Conservation (phyloP, 1,284 basidiomycete genomes). For the Volvariella surrecta region DNA sequence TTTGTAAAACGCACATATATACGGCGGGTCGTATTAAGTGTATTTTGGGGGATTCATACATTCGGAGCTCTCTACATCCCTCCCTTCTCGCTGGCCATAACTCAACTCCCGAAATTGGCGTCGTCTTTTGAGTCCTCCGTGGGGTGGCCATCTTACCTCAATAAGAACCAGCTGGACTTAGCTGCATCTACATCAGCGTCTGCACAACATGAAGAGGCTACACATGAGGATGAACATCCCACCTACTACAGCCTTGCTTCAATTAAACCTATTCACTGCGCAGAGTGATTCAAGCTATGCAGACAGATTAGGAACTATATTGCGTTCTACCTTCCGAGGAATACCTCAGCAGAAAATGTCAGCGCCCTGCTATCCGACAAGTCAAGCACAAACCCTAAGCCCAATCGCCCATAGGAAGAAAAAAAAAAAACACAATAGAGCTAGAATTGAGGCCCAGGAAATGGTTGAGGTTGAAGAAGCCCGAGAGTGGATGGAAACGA, state of each 20-base stretch:
- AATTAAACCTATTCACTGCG: constrained; percentile 76
- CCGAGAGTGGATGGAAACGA: constrained; percentile 83
- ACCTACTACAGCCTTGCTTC: constrained; percentile 62
- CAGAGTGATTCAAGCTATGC: constrained; percentile 71
- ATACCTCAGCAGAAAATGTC: constrained; percentile 71
- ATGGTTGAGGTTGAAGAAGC: constrained; percentile 70
- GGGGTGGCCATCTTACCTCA: constrained; percentile 81
- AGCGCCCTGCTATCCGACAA: constrained; percentile 36
- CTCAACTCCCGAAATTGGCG: constrained; percentile 53
- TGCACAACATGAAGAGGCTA: neutral
- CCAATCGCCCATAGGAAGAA: neutral
- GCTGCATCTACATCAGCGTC: constrained; percentile 5
- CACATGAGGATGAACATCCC: constrained; percentile 21
- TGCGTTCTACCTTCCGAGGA: constrained; percentile 88
- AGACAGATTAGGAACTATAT: constrained; percentile 69
- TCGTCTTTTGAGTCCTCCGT: constrained; percentile 90
- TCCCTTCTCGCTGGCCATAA: neutral
- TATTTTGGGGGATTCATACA: constrained; percentile 71
- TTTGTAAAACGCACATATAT: constrained; percentile 86
- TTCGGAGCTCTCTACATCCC: constrained; percentile 5
- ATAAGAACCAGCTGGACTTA: constrained; percentile 15
- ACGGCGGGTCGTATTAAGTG: constrained; percentile 95
- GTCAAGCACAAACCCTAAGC: neutral
- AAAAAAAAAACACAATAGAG: constrained; percentile 7
- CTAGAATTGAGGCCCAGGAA: constrained; percentile 9